Evolutionary conservation across 768 basidiomycete species (phyloP), one percentile per base, ranked within the genome.

Genomic region (Termitomyces sp.): DNA sequence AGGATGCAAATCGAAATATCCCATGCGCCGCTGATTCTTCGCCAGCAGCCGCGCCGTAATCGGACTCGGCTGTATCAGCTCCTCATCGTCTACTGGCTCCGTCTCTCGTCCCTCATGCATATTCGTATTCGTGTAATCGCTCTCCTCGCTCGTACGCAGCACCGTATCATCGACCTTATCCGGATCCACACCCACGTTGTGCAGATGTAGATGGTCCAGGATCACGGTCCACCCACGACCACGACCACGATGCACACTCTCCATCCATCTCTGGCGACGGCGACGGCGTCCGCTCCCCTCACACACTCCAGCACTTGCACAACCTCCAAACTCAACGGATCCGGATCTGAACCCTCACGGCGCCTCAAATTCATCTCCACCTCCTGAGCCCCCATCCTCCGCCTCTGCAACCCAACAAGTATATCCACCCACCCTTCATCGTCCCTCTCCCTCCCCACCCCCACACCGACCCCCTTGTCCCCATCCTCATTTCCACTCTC

Each of bases 391-490:
- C 67, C 78, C 66, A 86, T 69, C 41, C 85, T 70, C 41, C 85
- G 72, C 37, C 63, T 69, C 61, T 80, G 81, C 46, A 68, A 81
- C 44, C 83, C 84, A 2, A 93, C 90, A 10, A 92, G 72, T 41
- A 93, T 93, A 70, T 93, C 92, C 42, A 93, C 90, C 90, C 92
- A 92, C 4, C 90, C 89, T 65, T 93, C 92, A 50, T 89, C 86
- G 62, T 71, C 71, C 65, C 73, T 71, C 72, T 78, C 76, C 38
- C 79, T 70, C 47, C 78, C 78, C 69, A 65, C 75, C 75, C 70
- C 81, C 74, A 73, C 75, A 59, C 73, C 74, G 44, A 68, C 60
- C 60, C 77, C 77, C 7, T 70, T 65, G 58, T 77, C 79, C 43
- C 76, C 70, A 2, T 50, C 45, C 9, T 57, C 65, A 52, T n/a